These are phyloP conservation scores for Neotropicomus parvogracilis DNA, from an alignment of 1,284 basidiomycete genomes.

Conservation along the genomic window DNA sequence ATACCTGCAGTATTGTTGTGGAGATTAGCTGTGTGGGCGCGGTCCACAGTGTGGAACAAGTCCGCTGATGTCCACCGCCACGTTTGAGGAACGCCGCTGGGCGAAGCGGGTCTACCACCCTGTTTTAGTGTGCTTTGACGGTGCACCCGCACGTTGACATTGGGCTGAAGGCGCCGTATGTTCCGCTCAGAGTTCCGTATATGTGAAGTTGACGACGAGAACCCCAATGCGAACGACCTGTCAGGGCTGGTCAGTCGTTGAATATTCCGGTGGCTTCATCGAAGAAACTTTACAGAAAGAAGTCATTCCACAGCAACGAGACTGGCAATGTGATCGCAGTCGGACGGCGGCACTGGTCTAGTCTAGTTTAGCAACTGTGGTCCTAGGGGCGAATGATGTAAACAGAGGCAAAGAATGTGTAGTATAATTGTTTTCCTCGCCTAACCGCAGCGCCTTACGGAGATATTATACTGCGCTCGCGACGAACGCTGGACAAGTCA, in stretches of 20 bases:
- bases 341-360: too few relatives aligned
- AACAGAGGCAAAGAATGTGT: too few relatives aligned
- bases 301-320: not conserved
- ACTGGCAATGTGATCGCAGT: too few relatives aligned
- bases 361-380: too few relatives aligned
- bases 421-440: too few relatives aligned
- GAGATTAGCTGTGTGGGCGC: conserved; percentile 14
- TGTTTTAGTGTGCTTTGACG: conserved; percentile 9
- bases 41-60: conserved; percentile 13
- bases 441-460: too few relatives aligned
- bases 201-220: not conserved
- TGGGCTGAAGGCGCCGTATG: not conserved
- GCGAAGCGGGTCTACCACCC: not conserved
- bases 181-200: not conserved
- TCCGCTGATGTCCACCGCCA: conserved; percentile 2
- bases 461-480: too few relatives aligned
- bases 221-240: not conserved
- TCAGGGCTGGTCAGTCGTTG: not conserved
- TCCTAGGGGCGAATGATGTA: not conserved
- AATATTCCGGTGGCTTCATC: not conserved
- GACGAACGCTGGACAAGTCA: too few relatives aligned
- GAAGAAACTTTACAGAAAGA: conserved; percentile 10
- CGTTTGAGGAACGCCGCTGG: not conserved
- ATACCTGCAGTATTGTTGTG: conserved; percentile 14
- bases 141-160: not conserved